Conservation (phyloP, 345 rosid genomes). For the Hypericum androsaemum region DNA sequence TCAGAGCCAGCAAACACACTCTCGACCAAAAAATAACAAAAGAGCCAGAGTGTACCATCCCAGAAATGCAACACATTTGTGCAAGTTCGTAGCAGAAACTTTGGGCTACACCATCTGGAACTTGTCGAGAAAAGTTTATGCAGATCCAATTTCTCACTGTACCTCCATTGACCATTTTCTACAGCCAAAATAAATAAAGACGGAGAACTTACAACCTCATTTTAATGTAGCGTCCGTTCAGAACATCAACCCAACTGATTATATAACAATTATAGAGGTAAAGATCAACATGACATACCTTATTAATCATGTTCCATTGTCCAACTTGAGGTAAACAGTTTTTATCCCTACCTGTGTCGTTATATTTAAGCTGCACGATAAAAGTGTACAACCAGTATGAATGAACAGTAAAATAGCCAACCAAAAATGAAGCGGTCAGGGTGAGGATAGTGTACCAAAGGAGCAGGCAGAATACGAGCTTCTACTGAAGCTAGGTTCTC, state of each 20-base stretch:
- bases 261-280: too few relatives aligned
- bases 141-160: conserved; percentile 30
- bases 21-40: too few relatives aligned
- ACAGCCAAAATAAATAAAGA: conserved; percentile 3
- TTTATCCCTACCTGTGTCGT: conserved; percentile 30
- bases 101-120: conserved; percentile 22
- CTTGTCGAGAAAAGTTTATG: conserved; percentile 31
- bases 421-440: neutral
- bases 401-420: conserved; percentile 1
- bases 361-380: conserved; percentile 26
- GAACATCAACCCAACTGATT: too few relatives aligned
- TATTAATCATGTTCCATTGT: conserved; percentile 44
- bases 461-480: conserved; percentile 39
- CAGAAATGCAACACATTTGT: conserved; percentile 30
- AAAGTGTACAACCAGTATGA: neutral
- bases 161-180: conserved; percentile 43
- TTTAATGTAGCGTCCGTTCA: too few relatives aligned
- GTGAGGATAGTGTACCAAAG: conserved; percentile 24
- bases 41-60: conserved; percentile 25
- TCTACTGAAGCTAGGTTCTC: conserved; percentile 25
- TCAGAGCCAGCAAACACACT: too few relatives aligned
- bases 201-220: too few relatives aligned
- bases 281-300: conserved; percentile 15
- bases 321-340: conserved; percentile 34
- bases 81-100: conserved; percentile 29